Conservation (phyloP, 2,329 filamentous ascomycete genomes). For the Fusarium liriodendri region DNA sequence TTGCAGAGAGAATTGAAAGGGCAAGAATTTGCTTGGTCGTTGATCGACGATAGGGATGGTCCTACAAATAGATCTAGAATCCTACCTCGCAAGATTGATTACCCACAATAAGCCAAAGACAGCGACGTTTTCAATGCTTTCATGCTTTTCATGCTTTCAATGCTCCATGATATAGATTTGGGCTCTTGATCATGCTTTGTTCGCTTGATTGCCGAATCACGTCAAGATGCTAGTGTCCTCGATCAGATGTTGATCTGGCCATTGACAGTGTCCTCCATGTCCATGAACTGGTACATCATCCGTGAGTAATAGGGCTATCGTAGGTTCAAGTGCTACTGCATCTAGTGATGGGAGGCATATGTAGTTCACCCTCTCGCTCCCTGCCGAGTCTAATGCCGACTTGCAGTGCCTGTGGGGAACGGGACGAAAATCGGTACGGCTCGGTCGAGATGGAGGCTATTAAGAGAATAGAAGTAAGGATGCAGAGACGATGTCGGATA, state of each 20-base stretch:
- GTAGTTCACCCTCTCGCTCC: not conserved
- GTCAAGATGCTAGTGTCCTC: not conserved
- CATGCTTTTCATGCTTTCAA: not conserved
- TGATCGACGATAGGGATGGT: not conserved
- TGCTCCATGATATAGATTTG: not conserved
- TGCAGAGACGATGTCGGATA: not conserved
- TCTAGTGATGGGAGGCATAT: not conserved
- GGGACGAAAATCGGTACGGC: not conserved
- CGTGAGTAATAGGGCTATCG: not conserved
- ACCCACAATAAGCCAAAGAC: not conserved
- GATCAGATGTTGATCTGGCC: not conserved
- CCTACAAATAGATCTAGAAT: conserved; percentile 2
- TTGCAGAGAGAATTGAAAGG: not conserved
- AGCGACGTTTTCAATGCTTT: not conserved
- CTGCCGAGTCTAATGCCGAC: not conserved
- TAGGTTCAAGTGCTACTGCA: not conserved
- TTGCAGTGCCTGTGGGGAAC: not conserved
- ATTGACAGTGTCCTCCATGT: not conserved
- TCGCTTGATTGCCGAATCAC: not conserved
- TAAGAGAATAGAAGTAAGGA: not conserved
- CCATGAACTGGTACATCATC: not conserved
- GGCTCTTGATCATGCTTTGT: not conserved
- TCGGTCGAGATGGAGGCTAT: not conserved
- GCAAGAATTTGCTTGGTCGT: not conserved
- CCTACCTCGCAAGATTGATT: not conserved